Conservation (phyloP, 1,284 basidiomycete species). For the Rugosomyces carneus region DNA sequence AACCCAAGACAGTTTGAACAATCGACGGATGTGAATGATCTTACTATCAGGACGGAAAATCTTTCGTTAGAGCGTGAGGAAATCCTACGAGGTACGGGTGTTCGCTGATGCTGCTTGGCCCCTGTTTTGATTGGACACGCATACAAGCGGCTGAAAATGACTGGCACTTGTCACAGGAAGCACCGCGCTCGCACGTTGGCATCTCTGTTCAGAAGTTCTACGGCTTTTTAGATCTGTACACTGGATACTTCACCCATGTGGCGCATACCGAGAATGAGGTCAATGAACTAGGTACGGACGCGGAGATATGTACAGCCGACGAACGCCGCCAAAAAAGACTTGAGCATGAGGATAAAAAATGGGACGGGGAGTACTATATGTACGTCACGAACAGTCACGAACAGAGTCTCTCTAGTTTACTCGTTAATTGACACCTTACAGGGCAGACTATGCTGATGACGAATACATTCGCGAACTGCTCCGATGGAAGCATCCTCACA, state of each 20-base stretch:
- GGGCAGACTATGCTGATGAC: slow-evolving; percentile 74
- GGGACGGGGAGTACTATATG: slow-evolving; percentile 80
- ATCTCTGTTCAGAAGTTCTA: slow-evolving; percentile 46
- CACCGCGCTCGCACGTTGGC: slow-evolving; percentile 39
- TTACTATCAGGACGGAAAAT: slow-evolving; percentile 35
- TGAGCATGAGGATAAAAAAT: slow-evolving; percentile 63
- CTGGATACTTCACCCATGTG: slow-evolving; percentile 67
- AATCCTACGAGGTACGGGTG: slow-evolving; percentile 49
- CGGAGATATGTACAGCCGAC: slow-evolving; percentile 39
- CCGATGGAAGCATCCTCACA: slow-evolving; percentile 52
- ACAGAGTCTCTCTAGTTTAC: background rate
- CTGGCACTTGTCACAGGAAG: slow-evolving; percentile 66
- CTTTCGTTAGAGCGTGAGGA: slow-evolving; percentile 53
- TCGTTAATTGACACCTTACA: slow-evolving; percentile 23
- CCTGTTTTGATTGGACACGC: background rate
- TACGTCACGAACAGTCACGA: slow-evolving; percentile 31
- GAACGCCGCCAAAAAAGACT: slow-evolving; percentile 48
- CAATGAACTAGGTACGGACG: slow-evolving; percentile 67
- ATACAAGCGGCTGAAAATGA: slow-evolving; percentile 62
- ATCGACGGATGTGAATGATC: slow-evolving; percentile 30
- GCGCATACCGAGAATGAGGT: slow-evolving; percentile 71
- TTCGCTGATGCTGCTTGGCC: background rate
- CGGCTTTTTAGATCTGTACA: slow-evolving; percentile 68
- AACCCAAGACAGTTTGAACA: slow-evolving; percentile 21
- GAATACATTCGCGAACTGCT: slow-evolving; percentile 66